A percentile compares a stretch with the other conserved stretches of the same genome.
These are phyloP conservation scores for Adenanthera pavonina DNA, from an alignment of 306 rosid genomes.

Conservation along the genomic window DNA sequence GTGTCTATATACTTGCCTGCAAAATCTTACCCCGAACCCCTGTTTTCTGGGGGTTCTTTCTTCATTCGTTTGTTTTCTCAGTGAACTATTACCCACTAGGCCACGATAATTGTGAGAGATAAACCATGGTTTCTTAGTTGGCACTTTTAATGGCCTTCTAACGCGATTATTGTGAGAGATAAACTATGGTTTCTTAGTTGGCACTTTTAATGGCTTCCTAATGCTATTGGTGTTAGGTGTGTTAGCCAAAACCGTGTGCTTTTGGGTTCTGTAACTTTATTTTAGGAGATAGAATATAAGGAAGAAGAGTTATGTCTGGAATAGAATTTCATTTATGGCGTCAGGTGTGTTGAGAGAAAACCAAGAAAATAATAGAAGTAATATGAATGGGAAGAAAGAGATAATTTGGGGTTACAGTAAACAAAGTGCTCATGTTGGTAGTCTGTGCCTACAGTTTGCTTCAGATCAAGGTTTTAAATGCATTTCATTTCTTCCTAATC, in stretches of 20 bases:
- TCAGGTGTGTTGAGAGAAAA: not conserved
- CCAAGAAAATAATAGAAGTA: not conserved
- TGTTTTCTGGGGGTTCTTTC: not conserved
- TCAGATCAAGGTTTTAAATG: not conserved
- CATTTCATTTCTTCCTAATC: not conserved
- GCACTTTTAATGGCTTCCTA: not conserved
- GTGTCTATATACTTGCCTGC: not conserved
- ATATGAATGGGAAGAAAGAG: not conserved
- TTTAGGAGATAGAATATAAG: not conserved
- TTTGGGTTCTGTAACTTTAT: slow-evolving; percentile 17
- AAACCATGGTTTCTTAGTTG: not conserved
- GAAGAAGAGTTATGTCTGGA: not conserved
- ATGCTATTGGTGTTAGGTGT: not conserved
- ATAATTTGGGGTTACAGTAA: not conserved
- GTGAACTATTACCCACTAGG: not conserved
- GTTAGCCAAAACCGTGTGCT: not conserved
- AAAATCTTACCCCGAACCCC: not conserved
- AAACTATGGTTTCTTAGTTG: not conserved
- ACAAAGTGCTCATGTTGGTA: slow-evolving; percentile 1
- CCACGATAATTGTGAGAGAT: not conserved
- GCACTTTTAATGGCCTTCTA: not conserved
- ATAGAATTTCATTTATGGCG: slow-evolving; percentile 2
- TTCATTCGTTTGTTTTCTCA: not conserved
- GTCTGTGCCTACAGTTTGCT: slow-evolving; percentile 20
- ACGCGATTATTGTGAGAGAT: not conserved